Conservation (phyloP, 495 filamentous ascomycete species). For the Penicillium angulare region DNA sequence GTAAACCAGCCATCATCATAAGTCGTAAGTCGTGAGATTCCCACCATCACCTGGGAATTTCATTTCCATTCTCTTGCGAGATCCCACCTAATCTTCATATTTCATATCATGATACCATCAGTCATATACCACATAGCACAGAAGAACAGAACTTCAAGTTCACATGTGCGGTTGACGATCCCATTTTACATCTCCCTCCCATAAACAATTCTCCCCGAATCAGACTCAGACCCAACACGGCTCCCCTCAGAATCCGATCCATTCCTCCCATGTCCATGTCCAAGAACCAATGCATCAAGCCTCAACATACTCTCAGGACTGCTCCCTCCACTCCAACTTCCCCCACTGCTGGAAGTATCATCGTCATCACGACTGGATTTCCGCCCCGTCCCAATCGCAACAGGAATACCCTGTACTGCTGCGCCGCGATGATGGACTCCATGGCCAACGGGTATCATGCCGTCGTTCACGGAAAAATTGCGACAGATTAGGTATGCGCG, state of each 20-base stretch:
- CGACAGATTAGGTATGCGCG: slow-evolving; percentile 96
- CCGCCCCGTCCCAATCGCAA: slow-evolving; percentile 63
- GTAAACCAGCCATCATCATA: slow-evolving; percentile 9
- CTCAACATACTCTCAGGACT: slow-evolving; percentile 48
- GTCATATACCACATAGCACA: no score
- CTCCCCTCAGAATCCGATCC: background rate
- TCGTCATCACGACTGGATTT: slow-evolving; percentile 42
- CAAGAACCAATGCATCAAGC: slow-evolving; percentile 16
- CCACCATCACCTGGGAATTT: background rate
- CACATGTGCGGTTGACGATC: no score
- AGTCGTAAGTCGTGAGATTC: slow-evolving; percentile 13
- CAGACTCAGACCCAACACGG: background rate
- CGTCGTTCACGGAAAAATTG: slow-evolving; percentile 97
- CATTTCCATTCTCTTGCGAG: background rate
- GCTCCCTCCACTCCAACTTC: slow-evolving; percentile 54
- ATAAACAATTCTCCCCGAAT: background rate
- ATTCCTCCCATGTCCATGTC: slow-evolving; percentile 5
- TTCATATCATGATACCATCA: no score
- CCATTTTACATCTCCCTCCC: background rate
- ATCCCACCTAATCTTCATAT: background rate
- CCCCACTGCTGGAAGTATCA: slow-evolving; percentile 41
- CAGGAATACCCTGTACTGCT: slow-evolving; percentile 83
- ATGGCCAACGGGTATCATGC: slow-evolving; percentile 75
- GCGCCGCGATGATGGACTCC: slow-evolving; percentile 68
- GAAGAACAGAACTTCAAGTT: no score